Evolutionary conservation across 2,329 filamentous ascomycete species (phyloP), one percentile per base, ranked within the genome.

Genomic region (Coniochaeta pulveracea): DNA sequence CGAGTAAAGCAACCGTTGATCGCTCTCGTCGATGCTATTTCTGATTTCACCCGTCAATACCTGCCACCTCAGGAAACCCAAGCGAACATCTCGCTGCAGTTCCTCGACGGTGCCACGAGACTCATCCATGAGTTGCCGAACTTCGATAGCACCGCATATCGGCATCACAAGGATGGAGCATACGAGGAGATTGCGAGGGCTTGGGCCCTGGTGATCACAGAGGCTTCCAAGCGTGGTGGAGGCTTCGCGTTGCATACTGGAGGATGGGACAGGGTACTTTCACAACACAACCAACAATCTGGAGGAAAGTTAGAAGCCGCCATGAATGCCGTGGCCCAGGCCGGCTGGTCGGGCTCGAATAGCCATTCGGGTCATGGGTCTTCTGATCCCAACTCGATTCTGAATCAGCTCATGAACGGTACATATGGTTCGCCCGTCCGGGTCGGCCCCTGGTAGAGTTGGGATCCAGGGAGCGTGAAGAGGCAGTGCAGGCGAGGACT

Each of bases 101-200:
- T 88, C 50, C 72, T 98, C 16, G 85, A 98, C 44, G 81, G 80
- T 28, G 89, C 83, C 38, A 98, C 91, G 19, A 78, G 89, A 43
- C 75, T 96, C 36, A 82, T 96, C 36, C 88, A 98, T 55, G 70
- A 78, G 24, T 67, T 98, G 26, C 91, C 91, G 3, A 75, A 93
- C 49, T 98, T 88, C 86, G 83, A 91, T 45, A 85, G 78, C 27
- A 82, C 81, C 39, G 76, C 85, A 41, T 82, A 95, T 60, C 88
- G 88, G 43, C 73, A 94, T 47, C 85, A 93, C 63, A 95, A 95
- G 57, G 81, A 94, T 44, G 85, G 85, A 42, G 88, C 89, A 6
- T 98, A 98, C 51, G 89, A 98, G 48, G 91, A 96, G 52, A 88
- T 98, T 42, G 80, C 85, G 17, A 85, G 81, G 49, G 91, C 91